Percentiles rank a stretch among this genome's conserved stretches.
These are phyloP conservation scores for Lachnellula cervina DNA, from an alignment of 2,329 filamentous ascomycete genomes.

Conservation along the genomic window DNA sequence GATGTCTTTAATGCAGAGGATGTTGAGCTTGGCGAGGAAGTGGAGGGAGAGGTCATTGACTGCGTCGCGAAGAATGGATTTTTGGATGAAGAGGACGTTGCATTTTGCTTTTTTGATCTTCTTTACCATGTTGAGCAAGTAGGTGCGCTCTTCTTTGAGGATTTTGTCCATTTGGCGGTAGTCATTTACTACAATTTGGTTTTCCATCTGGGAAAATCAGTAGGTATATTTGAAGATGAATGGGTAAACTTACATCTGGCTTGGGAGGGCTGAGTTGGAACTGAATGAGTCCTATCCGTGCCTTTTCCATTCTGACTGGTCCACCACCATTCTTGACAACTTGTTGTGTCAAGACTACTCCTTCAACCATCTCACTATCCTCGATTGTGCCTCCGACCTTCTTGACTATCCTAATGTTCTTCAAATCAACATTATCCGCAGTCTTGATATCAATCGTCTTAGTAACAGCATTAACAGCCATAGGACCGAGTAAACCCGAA, in stretches of 20 bases:
- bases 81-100: conserved; percentile 96
- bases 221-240: background rate
- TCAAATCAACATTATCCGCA: conserved; percentile 92
- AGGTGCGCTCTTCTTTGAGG: conserved; percentile 96
- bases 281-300: conserved; percentile 91
- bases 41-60: conserved; percentile 97
- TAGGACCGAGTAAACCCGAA: conserved; percentile 88
- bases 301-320: conserved; percentile 92
- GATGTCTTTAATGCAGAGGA: conserved; percentile 93
- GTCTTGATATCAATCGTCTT: conserved; percentile 95
- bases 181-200: conserved; percentile 98
- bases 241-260: conserved; percentile 65
- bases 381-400: conserved; percentile 98
- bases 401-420: conserved; percentile 95
- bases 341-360: conserved; percentile 84
- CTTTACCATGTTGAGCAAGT: conserved; percentile 97
- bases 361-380: conserved; percentile 95
- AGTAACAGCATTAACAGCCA: conserved; percentile 94
- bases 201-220: conserved; percentile 72
- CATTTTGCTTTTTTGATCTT: conserved; percentile 99
- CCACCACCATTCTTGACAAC: conserved; percentile 93
- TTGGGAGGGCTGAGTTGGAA: conserved; percentile 98
- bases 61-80: conserved; percentile 94
- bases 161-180: conserved; percentile 99
- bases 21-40: conserved; percentile 95